Evolutionary conservation across 2,329 filamentous ascomycete genomes (phyloP).

Genomic region (Clathrospora elynae): DNA sequence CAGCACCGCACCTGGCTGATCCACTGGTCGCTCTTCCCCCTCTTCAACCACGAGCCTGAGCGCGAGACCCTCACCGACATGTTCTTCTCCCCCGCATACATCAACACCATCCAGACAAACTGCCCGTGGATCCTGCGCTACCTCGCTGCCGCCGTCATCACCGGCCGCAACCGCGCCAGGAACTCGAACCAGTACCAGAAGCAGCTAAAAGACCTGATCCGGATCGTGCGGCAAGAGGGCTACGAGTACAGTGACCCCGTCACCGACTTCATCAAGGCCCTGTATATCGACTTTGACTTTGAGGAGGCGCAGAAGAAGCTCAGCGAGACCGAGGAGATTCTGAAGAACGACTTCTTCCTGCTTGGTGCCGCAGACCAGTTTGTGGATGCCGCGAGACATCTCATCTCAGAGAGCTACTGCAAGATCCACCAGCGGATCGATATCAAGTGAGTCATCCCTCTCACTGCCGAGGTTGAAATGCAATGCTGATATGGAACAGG

Average conservation of each 20-base stretch:
- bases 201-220: slow-evolving; percentile 95
- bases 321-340: slow-evolving; percentile 83
- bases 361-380: slow-evolving; percentile 82
- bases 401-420: slow-evolving; percentile 99
- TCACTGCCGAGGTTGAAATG: not conserved
- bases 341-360: slow-evolving; percentile 95
- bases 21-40: slow-evolving; percentile 98
- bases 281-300: slow-evolving; percentile 96
- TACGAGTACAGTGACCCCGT: slow-evolving; percentile 98
- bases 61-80: slow-evolving; percentile 92
- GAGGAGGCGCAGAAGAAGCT: slow-evolving; percentile 94
- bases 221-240: slow-evolving; percentile 93
- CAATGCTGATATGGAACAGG: slow-evolving; percentile 47
- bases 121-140: slow-evolving; percentile 98
- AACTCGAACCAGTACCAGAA: slow-evolving; percentile 94
- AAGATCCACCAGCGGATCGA: slow-evolving; percentile 99
- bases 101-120: slow-evolving; percentile 98
- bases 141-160: slow-evolving; percentile 91
- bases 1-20: slow-evolving; percentile 96
- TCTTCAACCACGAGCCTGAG: slow-evolving; percentile 95
- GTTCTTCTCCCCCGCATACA: slow-evolving; percentile 95
- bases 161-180: slow-evolving; percentile 71
- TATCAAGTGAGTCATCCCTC: slow-evolving; percentile 69
- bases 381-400: slow-evolving; percentile 89
- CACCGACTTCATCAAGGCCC: slow-evolving; percentile 92